Evolutionary conservation across 331 rosid species (phyloP), one percentile per base, ranked within the genome.

Genomic region (Malus hybrid): DNA sequence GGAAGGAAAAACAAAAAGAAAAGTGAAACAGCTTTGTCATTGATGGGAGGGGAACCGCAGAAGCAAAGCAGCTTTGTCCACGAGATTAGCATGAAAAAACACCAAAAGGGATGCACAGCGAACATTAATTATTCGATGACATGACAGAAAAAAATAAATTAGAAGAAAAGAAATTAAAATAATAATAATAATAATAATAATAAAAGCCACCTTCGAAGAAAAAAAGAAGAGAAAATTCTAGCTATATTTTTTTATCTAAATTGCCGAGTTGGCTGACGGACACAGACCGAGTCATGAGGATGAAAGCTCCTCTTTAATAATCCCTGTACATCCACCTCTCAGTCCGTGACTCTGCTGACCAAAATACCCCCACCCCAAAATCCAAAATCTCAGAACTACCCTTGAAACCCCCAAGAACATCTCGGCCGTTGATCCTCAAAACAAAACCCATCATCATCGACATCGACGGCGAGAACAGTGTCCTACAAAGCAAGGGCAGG

Each of bases 21-120:
- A 72, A 32, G 55, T 57, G 77, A 73, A 73, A n/a, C 36, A 61
- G 69, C 44, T 27, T 27, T 73, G 20, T 42, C 69, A 44, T 62
- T 73, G 46, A 24, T 48, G 39, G 34, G 61, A 64, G 9, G 73
- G 16, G 13, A 28, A 15, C 22, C 1, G 42, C 60, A 14, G 20
- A 31, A 31, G 24, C 46, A 64, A 29, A 7, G 42, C 44, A 64
- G 36, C 34, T 69, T 69, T 27, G 73, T 12, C 7, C 59, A 69
- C 61, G 73, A 69, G 60, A 69, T 46, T 4, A 69, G 73, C 73
- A 31, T 69, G 73, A 69, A 48, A 69, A 48, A 48, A 7, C 19
- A 6, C 42, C n/a, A 18, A 8, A 18, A 8, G 20, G 29, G 16
- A 15, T 69, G 18, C 2, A 28, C 1, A 33, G 2, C n/a, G 24